Base-by-base conservation (phyloP, 768 basidiomycete genomes). In the Boletus barrowsii region DNA sequence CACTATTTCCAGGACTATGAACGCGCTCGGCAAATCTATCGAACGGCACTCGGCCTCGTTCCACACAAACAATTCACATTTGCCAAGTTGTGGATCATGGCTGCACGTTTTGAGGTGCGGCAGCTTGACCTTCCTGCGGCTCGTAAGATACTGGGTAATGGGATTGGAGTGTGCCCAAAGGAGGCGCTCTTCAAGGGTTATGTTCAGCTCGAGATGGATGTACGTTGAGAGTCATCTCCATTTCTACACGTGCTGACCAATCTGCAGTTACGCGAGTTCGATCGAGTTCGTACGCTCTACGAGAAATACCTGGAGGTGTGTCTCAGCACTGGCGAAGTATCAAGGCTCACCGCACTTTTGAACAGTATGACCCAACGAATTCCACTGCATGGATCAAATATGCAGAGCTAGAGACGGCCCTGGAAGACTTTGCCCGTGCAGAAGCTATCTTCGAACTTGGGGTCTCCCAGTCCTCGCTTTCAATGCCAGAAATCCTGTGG, bases 61-160 rank as follows among this genome's bases (percentile, higher is more conserved):
- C 97, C 97, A 0, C 96, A 99, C 70, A 96, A 96, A 66, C 83
- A 87, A 55, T 99, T 99, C 71, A 98, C 97, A 0, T 99, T 99
- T 62, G 91, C 97, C 4, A 99, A 99, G 73, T 75, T 98, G 11
- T 99, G 97, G 97, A 70, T 90, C 18, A 81, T 90, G 75, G 96
- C 88, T 60, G 93, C 96, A 6, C 84, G 88, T 59, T 98, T 98
- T 61, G 97, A 98, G 71, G 75, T 97, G 9, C 83, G 97, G 42
- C 82, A 83, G 49, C 76, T 95, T 33, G 87, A 97, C 54, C 73
- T 99, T 40, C 73, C 78, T 17, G 85, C 92, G 24, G 96, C 95
- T 4, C 81, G 96, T 42, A 98, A 92, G 69, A 81, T 95, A 41
- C 74, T 99, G 22, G 97, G 97, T 5, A 81, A 86, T 0, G 89